A percentile compares a stretch with the other conserved stretches of the same genome.
These are phyloP conservation scores for Hyphopichia buzzinii DNA, from an alignment of 1,139 yeast genomes.

Conservation along the genomic window DNA sequence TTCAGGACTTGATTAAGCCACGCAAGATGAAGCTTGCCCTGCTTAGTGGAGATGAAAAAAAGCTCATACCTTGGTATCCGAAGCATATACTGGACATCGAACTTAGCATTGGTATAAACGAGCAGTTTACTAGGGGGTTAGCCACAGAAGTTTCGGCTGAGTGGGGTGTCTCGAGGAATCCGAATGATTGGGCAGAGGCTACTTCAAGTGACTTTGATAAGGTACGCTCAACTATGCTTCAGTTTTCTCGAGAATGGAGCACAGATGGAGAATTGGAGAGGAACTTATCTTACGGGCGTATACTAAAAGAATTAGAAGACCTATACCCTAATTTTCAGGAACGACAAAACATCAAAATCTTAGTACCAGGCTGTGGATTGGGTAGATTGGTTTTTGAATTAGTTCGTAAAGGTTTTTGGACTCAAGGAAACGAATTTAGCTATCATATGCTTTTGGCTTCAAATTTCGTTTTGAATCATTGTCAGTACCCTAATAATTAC, in stretches of 20 bases:
- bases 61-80: slow-evolving; percentile 51
- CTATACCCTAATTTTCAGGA: slow-evolving; percentile 39
- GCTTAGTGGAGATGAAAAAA: slow-evolving; percentile 39
- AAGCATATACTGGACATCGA: slow-evolving; percentile 43
- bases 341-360: slow-evolving; percentile 43
- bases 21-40: slow-evolving; percentile 26
- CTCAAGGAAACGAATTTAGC: slow-evolving; percentile 86
- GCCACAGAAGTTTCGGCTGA: slow-evolving; percentile 46
- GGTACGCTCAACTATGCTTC: slow-evolving; percentile 60
- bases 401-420: slow-evolving; percentile 62
- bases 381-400: slow-evolving; percentile 78
- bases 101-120: slow-evolving; percentile 49
- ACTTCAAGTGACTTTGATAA: slow-evolving; percentile 53
- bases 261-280: slow-evolving; percentile 59
- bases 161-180: slow-evolving; percentile 52
- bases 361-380: slow-evolving; percentile 84
- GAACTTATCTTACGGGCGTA: slow-evolving; percentile 38
- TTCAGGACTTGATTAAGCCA: slow-evolving; percentile 34
- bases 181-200: slow-evolving; percentile 46
- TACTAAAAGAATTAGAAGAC: slow-evolving; percentile 43
- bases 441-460: slow-evolving; percentile 78
- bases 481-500: slow-evolving; percentile 35
- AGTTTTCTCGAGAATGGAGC: slow-evolving; percentile 77
- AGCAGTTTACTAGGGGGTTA: slow-evolving; percentile 43
- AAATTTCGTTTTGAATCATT: slow-evolving; percentile 58